Evolutionary conservation across 179 eudicot genomes (phyloP).

Genomic region (Camellia oleifera): DNA sequence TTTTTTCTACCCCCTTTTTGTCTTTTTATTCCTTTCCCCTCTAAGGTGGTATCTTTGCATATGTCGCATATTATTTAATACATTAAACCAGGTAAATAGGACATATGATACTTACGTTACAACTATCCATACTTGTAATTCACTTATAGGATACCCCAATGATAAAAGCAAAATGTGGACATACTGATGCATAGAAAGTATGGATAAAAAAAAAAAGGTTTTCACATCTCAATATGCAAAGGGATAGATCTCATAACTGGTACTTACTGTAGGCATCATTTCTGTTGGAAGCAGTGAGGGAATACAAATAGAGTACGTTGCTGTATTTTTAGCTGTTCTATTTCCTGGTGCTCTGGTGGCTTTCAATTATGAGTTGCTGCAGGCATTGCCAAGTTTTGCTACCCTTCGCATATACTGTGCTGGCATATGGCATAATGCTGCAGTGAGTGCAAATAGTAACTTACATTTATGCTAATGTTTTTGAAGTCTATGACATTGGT

Average conservation of each 20-base stretch:
- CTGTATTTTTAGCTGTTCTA: slow-evolving; percentile 71
- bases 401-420: slow-evolving; percentile 93
- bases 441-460: slow-evolving; percentile 42
- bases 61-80: background rate
- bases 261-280: slow-evolving; percentile 39
- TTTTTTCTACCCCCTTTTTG: slow-evolving; percentile 12
- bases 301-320: slow-evolving; percentile 74
- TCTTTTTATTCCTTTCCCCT: slow-evolving; percentile 2
- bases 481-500: background rate
- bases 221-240: slow-evolving; percentile 1
- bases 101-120: background rate
- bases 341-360: slow-evolving; percentile 98
- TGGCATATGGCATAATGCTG: slow-evolving; percentile 98
- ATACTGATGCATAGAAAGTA: background rate
- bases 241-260: slow-evolving; percentile 38
- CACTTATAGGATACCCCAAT: background rate
- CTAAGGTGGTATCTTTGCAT: background rate
- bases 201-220: no score
- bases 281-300: slow-evolving; percentile 79
- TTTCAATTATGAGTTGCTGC: slow-evolving; percentile 59
- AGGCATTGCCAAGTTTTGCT: slow-evolving; percentile 52
- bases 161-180: slow-evolving; percentile 7
- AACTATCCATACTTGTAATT: background rate
- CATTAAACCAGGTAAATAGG: background rate
- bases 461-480: slow-evolving; percentile 1